A percentile compares a stretch with the other conserved stretches of the same genome.
These are phyloP conservation scores for Cladosporium sp. DNA, from an alignment of 2,329 filamentous ascomycete genomes.

Conservation along the genomic window DNA sequence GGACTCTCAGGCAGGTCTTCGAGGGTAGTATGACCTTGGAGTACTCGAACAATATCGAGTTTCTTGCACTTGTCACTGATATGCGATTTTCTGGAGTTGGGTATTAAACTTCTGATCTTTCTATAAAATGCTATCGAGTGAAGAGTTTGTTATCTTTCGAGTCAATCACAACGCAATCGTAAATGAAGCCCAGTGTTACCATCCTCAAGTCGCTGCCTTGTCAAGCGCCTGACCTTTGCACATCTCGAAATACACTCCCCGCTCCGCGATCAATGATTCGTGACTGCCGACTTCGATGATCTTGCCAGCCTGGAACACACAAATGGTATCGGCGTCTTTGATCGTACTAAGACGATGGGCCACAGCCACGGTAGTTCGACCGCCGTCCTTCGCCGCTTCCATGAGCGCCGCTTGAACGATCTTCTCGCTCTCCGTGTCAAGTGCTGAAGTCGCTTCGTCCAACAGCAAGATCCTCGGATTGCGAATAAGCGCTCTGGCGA, in stretches of 20 bases:
- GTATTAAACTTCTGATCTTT: background rate
- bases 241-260: conserved; percentile 45
- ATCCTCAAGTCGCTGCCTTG: conserved; percentile 24
- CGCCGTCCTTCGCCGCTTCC: conserved; percentile 22
- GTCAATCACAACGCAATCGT: background rate
- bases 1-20: background rate
- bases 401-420: conserved; percentile 39
- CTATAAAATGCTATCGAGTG: background rate
- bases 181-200: background rate
- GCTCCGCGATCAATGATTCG: conserved; percentile 39
- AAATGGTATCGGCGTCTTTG: conserved; percentile 44
- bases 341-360: conserved; percentile 49
- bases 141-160: background rate
- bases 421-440: conserved; percentile 30
- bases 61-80: background rate
- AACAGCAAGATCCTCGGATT: conserved; percentile 29
- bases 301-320: conserved; percentile 43
- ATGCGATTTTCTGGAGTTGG: background rate
- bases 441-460: conserved; percentile 31
- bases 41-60: background rate
- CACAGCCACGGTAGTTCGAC: conserved; percentile 45
- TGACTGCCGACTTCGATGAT: conserved; percentile 45
- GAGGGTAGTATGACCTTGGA: too few relatives aligned
- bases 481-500: conserved; percentile 29
- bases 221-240: conserved; percentile 39